phyloP scores from a whole-genome alignment of 495 filamentous ascomycete species.

The Xylona heveae region DNA sequence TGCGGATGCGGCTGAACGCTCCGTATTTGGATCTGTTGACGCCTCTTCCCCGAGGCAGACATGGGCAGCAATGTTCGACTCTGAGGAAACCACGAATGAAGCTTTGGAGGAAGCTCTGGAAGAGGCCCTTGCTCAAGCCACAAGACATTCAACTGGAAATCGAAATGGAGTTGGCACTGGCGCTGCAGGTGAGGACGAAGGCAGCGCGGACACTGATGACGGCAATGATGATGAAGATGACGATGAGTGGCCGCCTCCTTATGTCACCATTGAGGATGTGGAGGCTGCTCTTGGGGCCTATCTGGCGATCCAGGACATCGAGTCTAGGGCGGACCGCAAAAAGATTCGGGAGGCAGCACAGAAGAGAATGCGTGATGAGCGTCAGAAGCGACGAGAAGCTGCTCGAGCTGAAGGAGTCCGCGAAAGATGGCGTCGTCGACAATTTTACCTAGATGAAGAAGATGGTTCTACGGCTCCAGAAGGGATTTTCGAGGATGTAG shows the following conservation, averaged over 20 bases:
- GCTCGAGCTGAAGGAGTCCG: constrained; percentile 31
- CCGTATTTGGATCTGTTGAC: constrained; percentile 17
- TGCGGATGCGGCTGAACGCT: constrained; percentile 24
- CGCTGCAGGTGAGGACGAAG: constrained; percentile 1
- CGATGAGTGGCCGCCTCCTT: constrained; percentile 8
- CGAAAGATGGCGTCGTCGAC: constrained; percentile 50
- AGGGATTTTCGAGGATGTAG: constrained; percentile 36
- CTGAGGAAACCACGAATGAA: constrained; percentile 3
- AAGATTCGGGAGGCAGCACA: constrained; percentile 20
- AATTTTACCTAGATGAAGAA: constrained; percentile 66
- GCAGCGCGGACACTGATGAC: constrained; percentile 10
- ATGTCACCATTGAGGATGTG: constrained; percentile 11
- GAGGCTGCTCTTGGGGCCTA: constrained; percentile 14
- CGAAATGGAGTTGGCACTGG: background rate
- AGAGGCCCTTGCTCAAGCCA: background rate
- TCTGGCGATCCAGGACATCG: constrained; percentile 20
- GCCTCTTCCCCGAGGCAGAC: constrained; percentile 15
- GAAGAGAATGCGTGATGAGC: constrained; percentile 20
- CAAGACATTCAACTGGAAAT: background rate
- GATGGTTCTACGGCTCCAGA: constrained; percentile 42
- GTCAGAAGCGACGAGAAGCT: constrained; percentile 17
- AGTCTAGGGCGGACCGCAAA: constrained; percentile 18
- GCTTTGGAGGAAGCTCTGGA: background rate
- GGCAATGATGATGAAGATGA: constrained; percentile 11
- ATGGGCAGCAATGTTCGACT: background rate